Conservation (phyloP, 257 asterid species). For the Solanum medicagineum region DNA sequence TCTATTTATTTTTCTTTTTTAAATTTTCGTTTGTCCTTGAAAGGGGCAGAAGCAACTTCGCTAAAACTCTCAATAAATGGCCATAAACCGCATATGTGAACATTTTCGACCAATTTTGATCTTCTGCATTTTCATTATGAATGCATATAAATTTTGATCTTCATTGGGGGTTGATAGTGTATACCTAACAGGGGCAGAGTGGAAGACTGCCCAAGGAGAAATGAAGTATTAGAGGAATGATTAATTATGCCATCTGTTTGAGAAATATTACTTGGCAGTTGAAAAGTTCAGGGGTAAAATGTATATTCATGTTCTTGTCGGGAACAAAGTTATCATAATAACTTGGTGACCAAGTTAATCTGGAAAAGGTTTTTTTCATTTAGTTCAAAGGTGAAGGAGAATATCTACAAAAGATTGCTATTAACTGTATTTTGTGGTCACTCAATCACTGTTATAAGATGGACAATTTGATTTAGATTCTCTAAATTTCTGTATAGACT, state of each 20-base stretch:
- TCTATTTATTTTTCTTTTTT: not conserved
- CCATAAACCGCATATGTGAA: not conserved
- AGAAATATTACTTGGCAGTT: not conserved
- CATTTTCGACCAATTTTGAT: not conserved
- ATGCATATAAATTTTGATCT: not conserved
- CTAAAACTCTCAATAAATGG: not conserved
- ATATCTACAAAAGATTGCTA: not conserved
- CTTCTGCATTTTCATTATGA: not conserved
- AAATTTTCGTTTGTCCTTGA: not conserved
- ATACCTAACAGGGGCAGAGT: not conserved
- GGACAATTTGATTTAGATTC: not conserved
- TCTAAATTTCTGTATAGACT: not conserved
- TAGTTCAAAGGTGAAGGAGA: not conserved
- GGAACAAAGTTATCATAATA: not conserved
- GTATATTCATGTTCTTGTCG: not conserved
- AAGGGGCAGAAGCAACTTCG: not conserved
- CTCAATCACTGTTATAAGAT: not conserved
- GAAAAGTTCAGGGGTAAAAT: not conserved
- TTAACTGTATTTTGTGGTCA: not conserved
- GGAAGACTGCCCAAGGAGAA: not conserved
- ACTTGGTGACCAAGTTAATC: not conserved
- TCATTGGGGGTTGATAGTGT: not conserved
- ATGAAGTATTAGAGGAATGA: not conserved
- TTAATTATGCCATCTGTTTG: not conserved
- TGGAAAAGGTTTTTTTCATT: not conserved